Conservation (phyloP, 1,139 yeast species). For the Yamadazyma taylorii region DNA sequence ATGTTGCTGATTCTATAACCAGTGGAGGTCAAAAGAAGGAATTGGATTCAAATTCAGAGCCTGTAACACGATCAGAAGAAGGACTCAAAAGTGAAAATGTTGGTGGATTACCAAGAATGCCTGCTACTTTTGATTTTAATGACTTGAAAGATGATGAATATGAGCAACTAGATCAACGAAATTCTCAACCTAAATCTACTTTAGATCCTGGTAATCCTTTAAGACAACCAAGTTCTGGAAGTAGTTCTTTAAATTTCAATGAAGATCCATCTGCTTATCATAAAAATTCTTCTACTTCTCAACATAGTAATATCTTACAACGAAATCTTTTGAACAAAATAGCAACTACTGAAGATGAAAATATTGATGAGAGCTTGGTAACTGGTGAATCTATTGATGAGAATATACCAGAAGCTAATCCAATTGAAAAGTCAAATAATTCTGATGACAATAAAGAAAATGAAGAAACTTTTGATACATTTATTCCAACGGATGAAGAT, state of each 20-base stretch:
- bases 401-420: constrained; percentile 5
- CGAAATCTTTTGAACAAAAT: constrained; percentile 31
- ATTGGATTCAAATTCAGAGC: too few species aligned
- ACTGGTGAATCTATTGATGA: constrained; percentile 10
- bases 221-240: not conserved
- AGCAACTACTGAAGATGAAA: constrained; percentile 37
- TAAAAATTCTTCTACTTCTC: constrained; percentile 10
- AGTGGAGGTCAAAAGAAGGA: too few species aligned
- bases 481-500: constrained; percentile 11
- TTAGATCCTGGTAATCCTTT: constrained; percentile 46
- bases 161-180: constrained; percentile 10
- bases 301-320: constrained; percentile 17
- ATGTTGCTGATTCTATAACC: too few species aligned
- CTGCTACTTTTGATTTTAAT: constrained; percentile 60
- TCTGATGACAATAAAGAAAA: constrained; percentile 6
- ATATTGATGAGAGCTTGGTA: constrained; percentile 25
- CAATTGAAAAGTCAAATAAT: constrained; percentile 4
- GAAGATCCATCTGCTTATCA: constrained; percentile 3
- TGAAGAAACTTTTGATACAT: constrained; percentile 9
- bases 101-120: constrained; percentile 51
- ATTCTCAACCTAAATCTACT: constrained; percentile 21
- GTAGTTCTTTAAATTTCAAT: constrained; percentile 2
- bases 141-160: constrained; percentile 38
- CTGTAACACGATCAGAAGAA: not conserved
- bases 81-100: not conserved